Conservation (phyloP, 495 filamentous ascomycete genomes). For the Penicillium alfredii region DNA sequence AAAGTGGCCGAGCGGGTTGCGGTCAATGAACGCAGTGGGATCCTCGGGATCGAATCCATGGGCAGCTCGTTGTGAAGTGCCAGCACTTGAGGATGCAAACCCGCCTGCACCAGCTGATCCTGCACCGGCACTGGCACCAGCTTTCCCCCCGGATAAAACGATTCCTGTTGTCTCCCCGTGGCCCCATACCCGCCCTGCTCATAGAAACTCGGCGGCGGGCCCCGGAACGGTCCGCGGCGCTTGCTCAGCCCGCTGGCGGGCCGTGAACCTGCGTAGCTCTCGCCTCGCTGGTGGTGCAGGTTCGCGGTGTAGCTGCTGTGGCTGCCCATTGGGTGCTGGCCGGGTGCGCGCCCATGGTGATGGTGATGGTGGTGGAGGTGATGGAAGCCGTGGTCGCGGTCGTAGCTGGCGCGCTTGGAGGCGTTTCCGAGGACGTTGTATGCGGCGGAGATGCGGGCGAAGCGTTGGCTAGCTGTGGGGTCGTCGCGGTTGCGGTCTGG, state of each 20-base stretch:
- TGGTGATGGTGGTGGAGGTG: constrained; percentile 19
- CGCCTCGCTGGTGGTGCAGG: constrained; percentile 33
- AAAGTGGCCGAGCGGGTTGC: constrained; percentile 57
- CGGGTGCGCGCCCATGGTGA: constrained; percentile 39
- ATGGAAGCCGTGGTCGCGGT: constrained; percentile 54
- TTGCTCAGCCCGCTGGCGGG: constrained; percentile 75
- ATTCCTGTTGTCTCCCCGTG: constrained; percentile 15
- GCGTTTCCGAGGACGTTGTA: constrained; percentile 71
- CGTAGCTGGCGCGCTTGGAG: constrained; percentile 70
- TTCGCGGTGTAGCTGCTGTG: constrained; percentile 27
- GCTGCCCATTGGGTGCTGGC: constrained; percentile 42
- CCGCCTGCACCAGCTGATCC: constrained; percentile 12
- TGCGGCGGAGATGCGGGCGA: constrained; percentile 80
- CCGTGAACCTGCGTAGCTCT: constrained; percentile 55
- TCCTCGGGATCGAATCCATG: constrained; percentile 25
- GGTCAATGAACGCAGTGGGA: constrained; percentile 39
- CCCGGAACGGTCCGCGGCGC: constrained; percentile 65
- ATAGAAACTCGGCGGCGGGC: constrained; percentile 88
- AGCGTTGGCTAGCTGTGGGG: constrained; percentile 65
- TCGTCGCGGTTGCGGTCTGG: constrained; percentile 83
- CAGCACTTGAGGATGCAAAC: too few species aligned
- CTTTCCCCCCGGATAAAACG: constrained; percentile 1
- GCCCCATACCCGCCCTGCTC: constrained; percentile 57
- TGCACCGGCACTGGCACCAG: constrained; percentile 8
- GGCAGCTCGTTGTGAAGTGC: too few species aligned